Percentiles rank a stretch among this genome's conserved stretches.
phyloP scores from a whole-genome alignment of 768 basidiomycete genomes.

The Phanerochaete carnosa region DNA sequence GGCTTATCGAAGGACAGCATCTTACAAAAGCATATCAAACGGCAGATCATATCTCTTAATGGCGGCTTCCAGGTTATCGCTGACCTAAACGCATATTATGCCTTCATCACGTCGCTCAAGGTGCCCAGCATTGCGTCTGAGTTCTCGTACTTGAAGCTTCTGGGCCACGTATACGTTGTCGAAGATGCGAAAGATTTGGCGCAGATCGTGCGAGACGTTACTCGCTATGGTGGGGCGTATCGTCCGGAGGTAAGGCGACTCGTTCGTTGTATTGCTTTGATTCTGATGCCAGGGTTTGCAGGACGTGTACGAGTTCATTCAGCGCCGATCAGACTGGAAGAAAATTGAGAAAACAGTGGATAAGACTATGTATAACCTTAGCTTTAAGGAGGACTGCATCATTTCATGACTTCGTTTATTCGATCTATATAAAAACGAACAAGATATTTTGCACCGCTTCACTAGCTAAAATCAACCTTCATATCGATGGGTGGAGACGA shows the following conservation, averaged over 20 bases:
- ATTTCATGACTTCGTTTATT: conserved; percentile 10
- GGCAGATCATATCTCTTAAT: conserved; percentile 91
- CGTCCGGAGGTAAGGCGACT: conserved; percentile 71
- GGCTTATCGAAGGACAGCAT: conserved; percentile 48
- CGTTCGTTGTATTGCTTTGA: background rate
- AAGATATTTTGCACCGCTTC: too few relatives aligned
- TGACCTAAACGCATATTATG: conserved; percentile 91
- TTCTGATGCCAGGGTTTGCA: background rate
- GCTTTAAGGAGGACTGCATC: conserved; percentile 88
- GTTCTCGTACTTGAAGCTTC: conserved; percentile 94
- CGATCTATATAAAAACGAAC: too few relatives aligned
- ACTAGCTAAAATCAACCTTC: too few relatives aligned
- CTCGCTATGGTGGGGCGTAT: conserved; percentile 92
- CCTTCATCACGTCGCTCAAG: conserved; percentile 85
- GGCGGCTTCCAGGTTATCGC: conserved; percentile 97
- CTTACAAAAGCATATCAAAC: conserved; percentile 93
- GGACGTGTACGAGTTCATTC: conserved; percentile 95
- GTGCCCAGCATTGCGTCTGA: conserved; percentile 70
- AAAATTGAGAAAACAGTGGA: conserved; percentile 96
- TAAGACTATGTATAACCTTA: conserved; percentile 91
- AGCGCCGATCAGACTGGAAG: conserved; percentile 95
- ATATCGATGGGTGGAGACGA: background rate
- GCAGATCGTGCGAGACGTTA: conserved; percentile 92
- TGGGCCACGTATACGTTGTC: conserved; percentile 94
- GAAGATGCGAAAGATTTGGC: conserved; percentile 96